Evolutionary conservation across 768 basidiomycete genomes (phyloP).

Genomic region (Chiua virens): DNA sequence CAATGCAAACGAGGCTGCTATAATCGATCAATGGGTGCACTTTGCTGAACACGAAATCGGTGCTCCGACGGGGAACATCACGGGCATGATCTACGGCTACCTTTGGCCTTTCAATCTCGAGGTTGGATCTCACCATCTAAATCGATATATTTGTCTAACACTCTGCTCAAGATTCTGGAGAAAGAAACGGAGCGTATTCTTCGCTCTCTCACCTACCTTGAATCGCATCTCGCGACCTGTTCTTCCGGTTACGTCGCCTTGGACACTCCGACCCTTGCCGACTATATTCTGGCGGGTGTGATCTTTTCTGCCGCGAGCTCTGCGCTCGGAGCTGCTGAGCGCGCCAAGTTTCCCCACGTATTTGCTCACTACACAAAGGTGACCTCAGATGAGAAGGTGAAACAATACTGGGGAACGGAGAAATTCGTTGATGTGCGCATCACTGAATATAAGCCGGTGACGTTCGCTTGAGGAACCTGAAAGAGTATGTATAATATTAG

Average conservation of each 20-base stretch:
- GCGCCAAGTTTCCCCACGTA: slow-evolving; percentile 10
- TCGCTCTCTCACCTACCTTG: slow-evolving; percentile 11
- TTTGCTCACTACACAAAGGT: slow-evolving; percentile 19
- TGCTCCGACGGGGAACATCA: not conserved
- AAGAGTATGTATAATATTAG: too few species aligned
- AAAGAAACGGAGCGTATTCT: not conserved
- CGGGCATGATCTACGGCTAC: not conserved
- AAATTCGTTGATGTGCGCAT: slow-evolving; percentile 3
- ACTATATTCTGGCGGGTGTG: slow-evolving; percentile 10
- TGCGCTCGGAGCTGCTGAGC: slow-evolving; percentile 8
- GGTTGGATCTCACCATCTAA: not conserved
- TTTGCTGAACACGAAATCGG: slow-evolving; percentile 20
- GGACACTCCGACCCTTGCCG: slow-evolving; percentile 18
- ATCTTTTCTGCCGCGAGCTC: not conserved
- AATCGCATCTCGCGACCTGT: slow-evolving; percentile 8
- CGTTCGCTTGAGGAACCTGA: not conserved
- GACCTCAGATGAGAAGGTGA: slow-evolving; percentile 10
- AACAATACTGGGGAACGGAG: slow-evolving; percentile 7
- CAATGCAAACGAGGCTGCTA: slow-evolving; percentile 4
- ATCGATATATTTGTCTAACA: not conserved
- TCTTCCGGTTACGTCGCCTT: slow-evolving; percentile 15
- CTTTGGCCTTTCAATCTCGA: slow-evolving; percentile 6
- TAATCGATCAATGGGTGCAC: slow-evolving; percentile 24
- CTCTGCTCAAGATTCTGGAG: not conserved
- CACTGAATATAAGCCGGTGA: not conserved